Percentiles rank a stretch among this genome's conserved stretches.
Conservation (phyloP, 2,329 filamentous ascomycete species). For the Juglanconis sp. region DNA sequence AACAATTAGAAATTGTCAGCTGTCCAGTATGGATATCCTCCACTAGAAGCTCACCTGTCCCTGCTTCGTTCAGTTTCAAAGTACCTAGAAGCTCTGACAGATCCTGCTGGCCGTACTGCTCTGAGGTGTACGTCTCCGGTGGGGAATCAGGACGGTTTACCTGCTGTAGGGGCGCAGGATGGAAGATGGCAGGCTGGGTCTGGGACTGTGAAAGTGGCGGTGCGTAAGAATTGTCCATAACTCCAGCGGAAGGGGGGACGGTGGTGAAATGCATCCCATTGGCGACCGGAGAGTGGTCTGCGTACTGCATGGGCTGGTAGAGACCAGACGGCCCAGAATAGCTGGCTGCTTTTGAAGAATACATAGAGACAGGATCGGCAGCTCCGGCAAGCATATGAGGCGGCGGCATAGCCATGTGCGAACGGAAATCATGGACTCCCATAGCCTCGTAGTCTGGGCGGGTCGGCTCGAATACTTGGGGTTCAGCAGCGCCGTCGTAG, state of each 20-base stretch:
- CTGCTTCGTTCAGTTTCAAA: slow-evolving; percentile 81
- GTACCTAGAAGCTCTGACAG: slow-evolving; percentile 80
- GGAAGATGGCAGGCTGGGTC: slow-evolving; percentile 45
- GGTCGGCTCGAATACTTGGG: slow-evolving; percentile 42
- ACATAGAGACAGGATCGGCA: slow-evolving; percentile 43
- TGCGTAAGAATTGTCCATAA: slow-evolving; percentile 50
- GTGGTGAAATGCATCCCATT: slow-evolving; percentile 52
- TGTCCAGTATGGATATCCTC: background rate
- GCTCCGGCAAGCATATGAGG: slow-evolving; percentile 41
- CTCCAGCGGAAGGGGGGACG: slow-evolving; percentile 46
- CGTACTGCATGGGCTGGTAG: slow-evolving; percentile 47
- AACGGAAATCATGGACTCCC: slow-evolving; percentile 43
- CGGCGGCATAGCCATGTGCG: slow-evolving; percentile 49
- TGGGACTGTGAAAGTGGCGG: slow-evolving; percentile 20
- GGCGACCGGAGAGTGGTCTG: slow-evolving; percentile 41
- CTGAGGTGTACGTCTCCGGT: slow-evolving; percentile 54
- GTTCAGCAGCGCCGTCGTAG: slow-evolving; percentile 58
- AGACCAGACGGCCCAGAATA: slow-evolving; percentile 45
- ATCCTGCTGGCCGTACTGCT: slow-evolving; percentile 66
- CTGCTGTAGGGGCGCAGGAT: slow-evolving; percentile 49
- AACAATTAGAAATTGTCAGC: slow-evolving; percentile 7
- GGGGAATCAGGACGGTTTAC: slow-evolving; percentile 39
- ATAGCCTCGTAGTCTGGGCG: slow-evolving; percentile 39
- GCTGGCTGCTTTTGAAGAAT: slow-evolving; percentile 40
- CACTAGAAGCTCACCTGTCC: slow-evolving; percentile 62